These are phyloP conservation scores for Polygonum aviculare DNA, from an alignment of 148 eudicot species.

Conservation along the genomic window DNA sequence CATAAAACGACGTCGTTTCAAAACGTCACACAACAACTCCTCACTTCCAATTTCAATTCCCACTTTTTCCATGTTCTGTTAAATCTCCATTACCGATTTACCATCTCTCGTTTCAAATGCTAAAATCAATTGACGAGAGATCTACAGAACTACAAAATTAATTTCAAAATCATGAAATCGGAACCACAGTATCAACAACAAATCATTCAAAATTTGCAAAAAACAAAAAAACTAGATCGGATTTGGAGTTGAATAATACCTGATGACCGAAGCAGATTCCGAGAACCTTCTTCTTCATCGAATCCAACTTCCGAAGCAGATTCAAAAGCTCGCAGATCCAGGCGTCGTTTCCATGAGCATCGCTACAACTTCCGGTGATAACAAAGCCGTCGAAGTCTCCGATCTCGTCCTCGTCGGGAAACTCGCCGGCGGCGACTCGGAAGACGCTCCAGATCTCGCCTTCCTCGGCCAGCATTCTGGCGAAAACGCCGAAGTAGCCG, in stretches of 20 bases:
- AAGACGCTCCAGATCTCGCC: conserved; percentile 75
- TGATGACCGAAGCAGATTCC: conserved; percentile 99
- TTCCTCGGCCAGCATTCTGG: conserved; percentile 60
- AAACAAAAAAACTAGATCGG: neutral
- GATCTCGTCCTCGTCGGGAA: conserved; percentile 58
- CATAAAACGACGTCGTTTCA: neutral
- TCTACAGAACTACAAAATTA: no score
- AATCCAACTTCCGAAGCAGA: conserved; percentile 46
- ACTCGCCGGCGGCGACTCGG: conserved; percentile 44
- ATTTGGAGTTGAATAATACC: conserved; percentile 24
- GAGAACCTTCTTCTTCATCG: conserved; percentile 66
- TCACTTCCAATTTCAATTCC: neutral
- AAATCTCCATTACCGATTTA: neutral
- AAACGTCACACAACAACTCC: neutral
- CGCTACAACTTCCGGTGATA: conserved; percentile 86
- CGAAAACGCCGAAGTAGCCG: conserved; percentile 77
- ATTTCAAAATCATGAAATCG: neutral
- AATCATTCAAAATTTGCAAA: neutral
- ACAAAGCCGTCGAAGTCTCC: conserved; percentile 66
- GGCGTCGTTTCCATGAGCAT: conserved; percentile 63
- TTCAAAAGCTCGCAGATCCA: conserved; percentile 61
- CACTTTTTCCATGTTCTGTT: neutral
- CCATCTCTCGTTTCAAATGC: neutral
- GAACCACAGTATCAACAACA: no score
- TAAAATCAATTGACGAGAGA: no score